Conservation (phyloP, 116 monocot species). For the Iris pallida region DNA sequence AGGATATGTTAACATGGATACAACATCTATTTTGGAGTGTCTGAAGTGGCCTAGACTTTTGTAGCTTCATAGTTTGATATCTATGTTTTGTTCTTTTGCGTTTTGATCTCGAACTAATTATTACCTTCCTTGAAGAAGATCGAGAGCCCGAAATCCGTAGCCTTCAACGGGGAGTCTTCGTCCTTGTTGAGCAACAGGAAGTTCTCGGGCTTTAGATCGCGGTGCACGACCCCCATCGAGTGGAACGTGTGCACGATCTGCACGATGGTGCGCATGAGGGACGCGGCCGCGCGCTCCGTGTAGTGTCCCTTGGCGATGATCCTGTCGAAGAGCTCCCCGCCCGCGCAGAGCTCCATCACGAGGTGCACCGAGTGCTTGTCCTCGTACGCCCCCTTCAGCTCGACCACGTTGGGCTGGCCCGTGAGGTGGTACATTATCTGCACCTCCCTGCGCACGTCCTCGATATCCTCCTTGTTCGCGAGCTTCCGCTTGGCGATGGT, state of each 20-base stretch:
- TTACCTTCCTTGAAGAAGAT: conserved; percentile 71
- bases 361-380: conserved; percentile 63
- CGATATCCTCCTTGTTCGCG: conserved; percentile 42
- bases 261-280: conserved; percentile 51
- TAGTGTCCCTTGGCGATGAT: conserved; percentile 49
- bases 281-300: conserved; percentile 48
- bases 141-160: conserved; percentile 65
- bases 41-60: too few relatives aligned
- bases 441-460: conserved; percentile 61
- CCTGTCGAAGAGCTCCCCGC: conserved; percentile 61
- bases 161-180: conserved; percentile 44
- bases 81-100: too few relatives aligned
- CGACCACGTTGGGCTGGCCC: conserved; percentile 63
- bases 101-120: too few relatives aligned
- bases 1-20: too few relatives aligned
- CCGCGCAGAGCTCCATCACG: conserved; percentile 71
- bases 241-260: conserved; percentile 64
- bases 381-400: conserved; percentile 60
- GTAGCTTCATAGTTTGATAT: too few relatives aligned
- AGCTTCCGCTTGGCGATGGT: conserved; percentile 11
- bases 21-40: too few relatives aligned
- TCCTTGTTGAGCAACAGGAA: conserved; percentile 54
- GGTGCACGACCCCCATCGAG: conserved; percentile 72
- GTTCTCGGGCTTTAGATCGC: conserved; percentile 91
- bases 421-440: conserved; percentile 68